Evolutionary conservation across 2,329 filamentous ascomycete genomes (phyloP).

Genomic region (Sordariomycetes sp.): DNA sequence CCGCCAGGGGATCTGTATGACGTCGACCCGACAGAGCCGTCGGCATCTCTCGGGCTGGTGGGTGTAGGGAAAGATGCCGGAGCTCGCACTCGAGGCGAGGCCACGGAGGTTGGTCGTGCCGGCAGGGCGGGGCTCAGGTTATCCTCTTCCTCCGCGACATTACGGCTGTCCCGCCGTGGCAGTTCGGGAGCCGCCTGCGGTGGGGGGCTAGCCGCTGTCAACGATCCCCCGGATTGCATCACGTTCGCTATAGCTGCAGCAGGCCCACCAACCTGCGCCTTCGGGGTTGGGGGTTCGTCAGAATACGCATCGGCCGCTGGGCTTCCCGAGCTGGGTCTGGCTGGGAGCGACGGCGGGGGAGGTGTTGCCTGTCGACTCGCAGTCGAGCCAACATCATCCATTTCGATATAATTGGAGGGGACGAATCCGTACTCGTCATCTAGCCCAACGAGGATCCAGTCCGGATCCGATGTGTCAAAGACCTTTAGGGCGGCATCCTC

Average conservation of each 20-base stretch:
- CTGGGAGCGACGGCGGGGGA: slow-evolving; percentile 21
- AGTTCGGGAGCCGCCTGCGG: slow-evolving; percentile 7
- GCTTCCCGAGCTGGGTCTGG: slow-evolving; percentile 11
- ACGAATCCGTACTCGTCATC: slow-evolving; percentile 87
- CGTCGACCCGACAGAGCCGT: not conserved
- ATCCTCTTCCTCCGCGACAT: slow-evolving; percentile 13
- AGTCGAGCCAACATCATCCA: slow-evolving; percentile 37
- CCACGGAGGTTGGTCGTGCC: slow-evolving; percentile 10
- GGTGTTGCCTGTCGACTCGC: slow-evolving; percentile 15
- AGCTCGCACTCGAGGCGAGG: not conserved
- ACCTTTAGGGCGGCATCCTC: slow-evolving; percentile 78
- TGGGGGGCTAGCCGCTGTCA: not conserved
- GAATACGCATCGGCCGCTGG: slow-evolving; percentile 7
- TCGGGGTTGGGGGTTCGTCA: not conserved
- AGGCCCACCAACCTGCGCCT: not conserved
- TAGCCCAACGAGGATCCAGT: slow-evolving; percentile 88
- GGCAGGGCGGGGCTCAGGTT: slow-evolving; percentile 23
- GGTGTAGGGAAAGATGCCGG: not conserved
- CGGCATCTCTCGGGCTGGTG: not conserved
- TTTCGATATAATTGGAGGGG: slow-evolving; percentile 90
- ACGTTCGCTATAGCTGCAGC: slow-evolving; percentile 7
- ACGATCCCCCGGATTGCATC: not conserved
- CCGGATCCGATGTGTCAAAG: slow-evolving; percentile 83
- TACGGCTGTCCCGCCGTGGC: not conserved
- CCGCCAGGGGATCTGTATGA: slow-evolving; percentile 53